These are phyloP conservation scores for Bondarzewia mesenterica DNA, from an alignment of 1,284 basidiomycete genomes.

Conservation along the genomic window DNA sequence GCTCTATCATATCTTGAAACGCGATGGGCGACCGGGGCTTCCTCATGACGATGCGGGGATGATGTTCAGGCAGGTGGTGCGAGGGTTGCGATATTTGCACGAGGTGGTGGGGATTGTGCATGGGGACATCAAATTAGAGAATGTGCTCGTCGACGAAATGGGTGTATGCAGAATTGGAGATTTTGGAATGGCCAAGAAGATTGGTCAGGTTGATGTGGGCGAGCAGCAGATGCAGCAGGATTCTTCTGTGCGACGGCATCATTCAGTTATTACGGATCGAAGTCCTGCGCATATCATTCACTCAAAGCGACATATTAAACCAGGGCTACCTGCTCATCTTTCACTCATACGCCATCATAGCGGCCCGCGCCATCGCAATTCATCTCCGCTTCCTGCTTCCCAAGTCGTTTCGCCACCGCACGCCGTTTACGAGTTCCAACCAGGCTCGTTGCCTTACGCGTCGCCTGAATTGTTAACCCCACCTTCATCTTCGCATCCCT, in stretches of 20 bases:
- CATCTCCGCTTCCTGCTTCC: slow-evolving; percentile 37
- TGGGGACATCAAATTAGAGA: slow-evolving; percentile 94
- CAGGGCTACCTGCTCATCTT: slow-evolving; percentile 24
- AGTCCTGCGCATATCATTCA: slow-evolving; percentile 11
- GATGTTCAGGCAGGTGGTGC: slow-evolving; percentile 87
- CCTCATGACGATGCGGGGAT: slow-evolving; percentile 75
- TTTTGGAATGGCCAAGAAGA: slow-evolving; percentile 72
- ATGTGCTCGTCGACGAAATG: slow-evolving; percentile 84
- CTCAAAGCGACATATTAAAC: slow-evolving; percentile 14
- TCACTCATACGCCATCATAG: slow-evolving; percentile 28
- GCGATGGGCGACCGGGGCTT: slow-evolving; percentile 56
- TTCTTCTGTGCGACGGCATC: slow-evolving; percentile 9
- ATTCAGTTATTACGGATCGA: slow-evolving; percentile 18
- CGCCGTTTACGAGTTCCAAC: slow-evolving; percentile 43
- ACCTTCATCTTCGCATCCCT: slow-evolving; percentile 22
- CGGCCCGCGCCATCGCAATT: slow-evolving; percentile 48
- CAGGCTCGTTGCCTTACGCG: slow-evolving; percentile 87
- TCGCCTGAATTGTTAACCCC: slow-evolving; percentile 68
- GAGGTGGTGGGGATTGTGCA: slow-evolving; percentile 74
- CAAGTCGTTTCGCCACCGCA: slow-evolving; percentile 30
- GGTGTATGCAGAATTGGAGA: slow-evolving; percentile 77
- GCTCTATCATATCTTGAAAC: slow-evolving; percentile 76
- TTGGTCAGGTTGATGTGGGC: slow-evolving; percentile 43
- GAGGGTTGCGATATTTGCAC: slow-evolving; percentile 83
- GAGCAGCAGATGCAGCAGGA: slow-evolving; percentile 13